phyloP scores from a whole-genome alignment of 768 basidiomycete species.

The Leccinum barrowsii region DNA sequence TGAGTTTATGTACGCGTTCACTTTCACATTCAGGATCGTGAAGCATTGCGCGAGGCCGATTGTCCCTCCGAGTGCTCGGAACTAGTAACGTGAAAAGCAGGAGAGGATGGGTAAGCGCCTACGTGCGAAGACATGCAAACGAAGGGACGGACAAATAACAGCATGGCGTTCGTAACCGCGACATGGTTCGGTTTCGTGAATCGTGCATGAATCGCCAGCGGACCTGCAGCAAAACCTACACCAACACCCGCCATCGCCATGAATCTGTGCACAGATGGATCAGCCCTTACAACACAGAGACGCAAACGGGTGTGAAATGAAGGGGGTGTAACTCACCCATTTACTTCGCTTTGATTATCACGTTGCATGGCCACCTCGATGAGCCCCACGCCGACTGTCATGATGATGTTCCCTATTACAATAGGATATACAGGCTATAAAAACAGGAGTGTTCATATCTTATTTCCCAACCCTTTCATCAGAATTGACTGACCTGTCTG shows the following conservation, averaged over 20 bases:
- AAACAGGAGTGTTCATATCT: background rate
- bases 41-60: constrained; percentile 52
- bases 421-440: constrained; percentile 41
- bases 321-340: constrained; percentile 28
- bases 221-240: constrained; percentile 39
- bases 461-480: background rate
- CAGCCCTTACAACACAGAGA: background rate
- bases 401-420: constrained; percentile 35
- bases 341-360: constrained; percentile 32
- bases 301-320: background rate
- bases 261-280: constrained; percentile 28
- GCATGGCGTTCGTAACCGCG: constrained; percentile 42
- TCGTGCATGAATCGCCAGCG: constrained; percentile 42
- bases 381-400: constrained; percentile 41
- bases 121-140: background rate
- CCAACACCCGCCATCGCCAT: constrained; percentile 44
- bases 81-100: constrained; percentile 24
- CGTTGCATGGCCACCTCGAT: constrained; percentile 40
- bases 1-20: constrained; percentile 30
- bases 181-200: constrained; percentile 41
- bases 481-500: constrained; percentile 33
- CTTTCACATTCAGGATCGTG: constrained; percentile 45
- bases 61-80: constrained; percentile 49
- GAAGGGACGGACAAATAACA: constrained; percentile 40
- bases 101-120: background rate